phyloP scores from a whole-genome alignment of 2,329 filamentous ascomycete species.

The Curvularia sp. region DNA sequence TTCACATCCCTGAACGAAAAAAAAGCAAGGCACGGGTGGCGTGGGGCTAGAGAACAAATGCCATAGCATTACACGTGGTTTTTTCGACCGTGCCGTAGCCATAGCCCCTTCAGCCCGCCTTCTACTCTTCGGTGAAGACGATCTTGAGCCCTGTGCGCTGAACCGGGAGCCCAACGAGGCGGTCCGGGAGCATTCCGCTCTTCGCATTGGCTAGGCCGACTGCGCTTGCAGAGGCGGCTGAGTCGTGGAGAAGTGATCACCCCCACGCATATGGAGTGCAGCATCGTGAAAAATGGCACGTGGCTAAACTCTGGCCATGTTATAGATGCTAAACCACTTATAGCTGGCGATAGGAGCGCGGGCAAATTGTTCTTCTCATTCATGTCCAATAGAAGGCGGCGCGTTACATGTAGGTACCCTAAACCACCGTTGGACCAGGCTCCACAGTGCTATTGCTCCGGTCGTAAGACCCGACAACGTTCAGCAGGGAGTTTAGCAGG shows the following conservation, averaged over 20 bases:
- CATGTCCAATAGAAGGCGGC: slow-evolving; percentile 14
- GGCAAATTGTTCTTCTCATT: slow-evolving; percentile 5
- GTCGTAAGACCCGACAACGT: slow-evolving; percentile 15
- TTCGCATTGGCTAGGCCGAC: slow-evolving; percentile 30
- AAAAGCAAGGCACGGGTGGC: slow-evolving; percentile 8
- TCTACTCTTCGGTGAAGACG: slow-evolving; percentile 24
- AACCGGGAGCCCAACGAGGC: slow-evolving; percentile 39
- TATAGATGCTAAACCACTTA: slow-evolving; percentile 1
- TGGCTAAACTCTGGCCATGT: slow-evolving; percentile 4
- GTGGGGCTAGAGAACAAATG: slow-evolving; percentile 11
- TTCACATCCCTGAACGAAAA: slow-evolving; percentile 7
- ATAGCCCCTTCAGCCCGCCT: slow-evolving; percentile 16
- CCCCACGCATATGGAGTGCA: slow-evolving; percentile 20
- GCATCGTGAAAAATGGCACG: slow-evolving; percentile 9
- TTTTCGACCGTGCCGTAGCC: slow-evolving; percentile 16
- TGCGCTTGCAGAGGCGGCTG: slow-evolving; percentile 40
- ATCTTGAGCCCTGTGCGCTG: slow-evolving; percentile 38
- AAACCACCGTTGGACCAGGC: slow-evolving; percentile 11
- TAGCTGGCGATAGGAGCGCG: slow-evolving; percentile 5
- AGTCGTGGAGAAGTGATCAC: slow-evolving; percentile 18
- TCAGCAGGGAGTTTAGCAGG: slow-evolving; percentile 3
- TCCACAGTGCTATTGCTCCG: slow-evolving; percentile 17
- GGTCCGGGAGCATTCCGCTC: slow-evolving; percentile 37
- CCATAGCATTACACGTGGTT: slow-evolving; percentile 26
- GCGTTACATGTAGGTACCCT: slow-evolving; percentile 13